Conservation (phyloP, 176 grass and related monocot species). For the Triticum timopheevii region DNA sequence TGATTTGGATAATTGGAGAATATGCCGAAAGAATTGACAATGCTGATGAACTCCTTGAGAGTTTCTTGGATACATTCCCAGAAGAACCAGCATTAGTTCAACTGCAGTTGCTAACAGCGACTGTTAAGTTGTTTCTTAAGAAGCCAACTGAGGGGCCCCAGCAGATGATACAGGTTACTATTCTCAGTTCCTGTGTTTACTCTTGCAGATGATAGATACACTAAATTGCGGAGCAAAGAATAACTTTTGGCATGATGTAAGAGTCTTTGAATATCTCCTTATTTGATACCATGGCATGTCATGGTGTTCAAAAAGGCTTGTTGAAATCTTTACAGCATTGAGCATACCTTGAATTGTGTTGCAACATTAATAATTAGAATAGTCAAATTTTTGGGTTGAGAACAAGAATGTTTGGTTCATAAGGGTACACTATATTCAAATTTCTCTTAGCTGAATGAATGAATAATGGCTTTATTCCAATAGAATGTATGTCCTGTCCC, state of each 20-base stretch:
- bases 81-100: conserved; percentile 91
- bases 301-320: conserved; percentile 8
- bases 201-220: background rate
- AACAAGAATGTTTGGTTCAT: background rate
- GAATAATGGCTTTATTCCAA: background rate
- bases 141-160: conserved; percentile 93
- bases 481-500: background rate
- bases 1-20: conserved; percentile 99
- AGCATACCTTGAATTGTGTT: background rate
- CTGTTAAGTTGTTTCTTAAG: conserved; percentile 95
- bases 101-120: conserved; percentile 82
- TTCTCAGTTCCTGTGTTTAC: conserved; percentile 24
- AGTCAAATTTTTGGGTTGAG: background rate
- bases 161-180: conserved; percentile 98
- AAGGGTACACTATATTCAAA: background rate
- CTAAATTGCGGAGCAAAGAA: background rate
- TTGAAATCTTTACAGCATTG: background rate
- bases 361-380: conserved; percentile 6
- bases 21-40: conserved; percentile 99
- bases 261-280: conserved; percentile 10
- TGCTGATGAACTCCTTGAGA: conserved; percentile 98
- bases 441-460: background rate
- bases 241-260: conserved; percentile 3
- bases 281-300: background rate
- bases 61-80: conserved; percentile 92